Conservation (phyloP, 495 filamentous ascomycete genomes). For the Penicillium pulvis region DNA sequence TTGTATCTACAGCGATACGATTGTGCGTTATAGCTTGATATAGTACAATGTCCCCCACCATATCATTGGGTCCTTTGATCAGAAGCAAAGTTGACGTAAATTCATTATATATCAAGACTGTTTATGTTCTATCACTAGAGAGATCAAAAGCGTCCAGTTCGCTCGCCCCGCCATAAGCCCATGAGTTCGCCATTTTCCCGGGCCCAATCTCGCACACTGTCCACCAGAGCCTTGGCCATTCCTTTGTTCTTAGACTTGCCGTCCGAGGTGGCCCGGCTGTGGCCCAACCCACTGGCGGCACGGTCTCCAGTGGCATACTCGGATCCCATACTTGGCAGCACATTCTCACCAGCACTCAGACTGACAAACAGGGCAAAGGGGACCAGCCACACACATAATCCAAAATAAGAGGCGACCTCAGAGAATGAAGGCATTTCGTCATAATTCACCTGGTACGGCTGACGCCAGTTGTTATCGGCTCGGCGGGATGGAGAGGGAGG, state of each 20-base stretch:
- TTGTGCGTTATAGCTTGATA: slow-evolving; percentile 6
- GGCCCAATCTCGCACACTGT: slow-evolving; percentile 71
- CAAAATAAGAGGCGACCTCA: slow-evolving; percentile 95
- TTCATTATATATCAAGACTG: slow-evolving; percentile 4
- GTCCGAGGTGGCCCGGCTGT: slow-evolving; percentile 40
- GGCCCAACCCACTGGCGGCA: slow-evolving; percentile 40
- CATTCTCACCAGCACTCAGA: slow-evolving; percentile 89
- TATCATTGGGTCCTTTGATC: not conserved
- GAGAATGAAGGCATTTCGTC: slow-evolving; percentile 79
- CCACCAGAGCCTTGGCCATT: slow-evolving; percentile 88
- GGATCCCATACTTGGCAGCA: slow-evolving; percentile 82
- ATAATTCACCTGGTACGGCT: slow-evolving; percentile 58
- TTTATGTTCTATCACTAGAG: not conserved
- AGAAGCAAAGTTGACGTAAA: not conserved
- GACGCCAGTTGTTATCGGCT: slow-evolving; percentile 41
- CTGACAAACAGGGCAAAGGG: slow-evolving; percentile 95
- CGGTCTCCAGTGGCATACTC: slow-evolving; percentile 64
- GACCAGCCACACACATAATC: slow-evolving; percentile 93
- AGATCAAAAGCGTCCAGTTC: slow-evolving; percentile 42
- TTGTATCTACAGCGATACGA: slow-evolving; percentile 2
- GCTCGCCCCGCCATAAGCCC: slow-evolving; percentile 66
- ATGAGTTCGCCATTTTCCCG: slow-evolving; percentile 70
- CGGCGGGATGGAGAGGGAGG: slow-evolving; percentile 36
- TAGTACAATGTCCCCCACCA: slow-evolving; percentile 2
- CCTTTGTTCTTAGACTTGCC: slow-evolving; percentile 68